Percentiles rank a stretch among this genome's conserved stretches.
These are phyloP conservation scores for Colletotrichum agaves DNA, from an alignment of 2,329 filamentous ascomycete species.

Conservation along the genomic window DNA sequence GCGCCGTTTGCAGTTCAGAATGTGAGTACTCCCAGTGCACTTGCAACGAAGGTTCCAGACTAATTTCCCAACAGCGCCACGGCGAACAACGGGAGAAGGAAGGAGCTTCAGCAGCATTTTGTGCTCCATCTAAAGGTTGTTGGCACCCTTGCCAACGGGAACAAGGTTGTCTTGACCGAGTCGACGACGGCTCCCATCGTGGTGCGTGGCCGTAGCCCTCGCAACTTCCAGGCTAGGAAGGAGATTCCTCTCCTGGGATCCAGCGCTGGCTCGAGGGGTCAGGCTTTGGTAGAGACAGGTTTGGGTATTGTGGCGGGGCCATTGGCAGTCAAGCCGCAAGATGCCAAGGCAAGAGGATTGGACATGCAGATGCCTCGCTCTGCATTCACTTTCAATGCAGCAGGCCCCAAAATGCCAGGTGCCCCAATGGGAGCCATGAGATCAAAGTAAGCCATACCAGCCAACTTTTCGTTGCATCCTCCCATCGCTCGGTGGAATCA, in stretches of 20 bases:
- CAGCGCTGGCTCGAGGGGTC: constrained; percentile 81
- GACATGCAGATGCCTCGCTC: constrained; percentile 67
- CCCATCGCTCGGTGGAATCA: neutral
- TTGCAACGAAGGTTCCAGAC: constrained; percentile 22
- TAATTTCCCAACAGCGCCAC: constrained; percentile 71
- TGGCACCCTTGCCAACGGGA: constrained; percentile 84
- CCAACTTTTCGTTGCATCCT: neutral
- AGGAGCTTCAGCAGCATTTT: constrained; percentile 97
- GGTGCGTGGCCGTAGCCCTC: constrained; percentile 89
- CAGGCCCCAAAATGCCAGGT: constrained; percentile 62
- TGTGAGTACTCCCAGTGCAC: constrained; percentile 56
- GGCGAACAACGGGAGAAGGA: constrained; percentile 93
- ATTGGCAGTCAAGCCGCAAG: constrained; percentile 64
- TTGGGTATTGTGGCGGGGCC: constrained; percentile 69
- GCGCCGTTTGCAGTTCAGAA: constrained; percentile 92
- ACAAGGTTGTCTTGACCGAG: constrained; percentile 83
- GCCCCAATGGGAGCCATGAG: constrained; percentile 64
- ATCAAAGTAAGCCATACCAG: constrained; percentile 63
- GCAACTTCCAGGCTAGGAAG: constrained; percentile 94
- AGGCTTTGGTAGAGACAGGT: constrained; percentile 74
- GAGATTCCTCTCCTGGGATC: constrained; percentile 87
- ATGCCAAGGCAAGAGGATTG: constrained; percentile 61
- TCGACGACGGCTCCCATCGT: constrained; percentile 91
- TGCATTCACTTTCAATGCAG: constrained; percentile 66
- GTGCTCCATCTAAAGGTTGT: constrained; percentile 88